Percentiles rank a stretch among this genome's conserved stretches.
Evolutionary conservation across 768 basidiomycete species (phyloP).

Genomic region (Pleurotus cornucopiae): DNA sequence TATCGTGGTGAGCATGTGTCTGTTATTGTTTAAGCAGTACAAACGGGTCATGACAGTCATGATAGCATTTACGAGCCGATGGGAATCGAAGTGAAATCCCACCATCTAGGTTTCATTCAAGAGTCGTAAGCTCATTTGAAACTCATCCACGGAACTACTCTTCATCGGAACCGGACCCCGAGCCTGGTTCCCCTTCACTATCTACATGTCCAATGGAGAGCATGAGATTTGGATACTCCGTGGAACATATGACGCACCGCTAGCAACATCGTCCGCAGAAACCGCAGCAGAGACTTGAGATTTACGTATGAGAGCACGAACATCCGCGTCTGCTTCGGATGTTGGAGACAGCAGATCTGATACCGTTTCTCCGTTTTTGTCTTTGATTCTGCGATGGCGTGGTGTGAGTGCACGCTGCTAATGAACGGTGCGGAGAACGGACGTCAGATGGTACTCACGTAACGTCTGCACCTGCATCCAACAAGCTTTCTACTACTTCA

Average conservation of each 20-base stretch:
- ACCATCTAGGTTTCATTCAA: no score
- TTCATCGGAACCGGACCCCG: conserved; percentile 31
- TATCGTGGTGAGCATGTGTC: no score
- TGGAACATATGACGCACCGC: conserved; percentile 36
- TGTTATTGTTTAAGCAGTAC: no score
- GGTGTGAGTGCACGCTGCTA: not conserved
- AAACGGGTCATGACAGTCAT: no score
- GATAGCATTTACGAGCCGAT: no score
- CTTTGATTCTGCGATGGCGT: conserved; percentile 49
- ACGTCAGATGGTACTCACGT: conserved; percentile 34
- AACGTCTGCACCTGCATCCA: conserved; percentile 79
- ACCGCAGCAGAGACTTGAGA: conserved; percentile 48
- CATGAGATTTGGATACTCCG: not conserved
- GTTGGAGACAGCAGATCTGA: conserved; percentile 45
- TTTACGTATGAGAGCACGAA: conserved; percentile 47
- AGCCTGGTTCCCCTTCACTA: conserved; percentile 22
- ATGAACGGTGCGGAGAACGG: not conserved
- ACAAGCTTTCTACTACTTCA: conserved; percentile 54
- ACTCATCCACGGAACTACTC: conserved; percentile 14
- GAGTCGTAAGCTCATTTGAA: no score
- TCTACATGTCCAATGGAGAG: conserved; percentile 18
- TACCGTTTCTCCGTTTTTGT: conserved; percentile 60
- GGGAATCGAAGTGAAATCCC: no score
- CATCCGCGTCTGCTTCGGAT: conserved; percentile 43
- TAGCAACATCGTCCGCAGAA: conserved; percentile 58